phyloP scores from a whole-genome alignment of 257 asterid genomes.

The Rhazya stricta region DNA sequence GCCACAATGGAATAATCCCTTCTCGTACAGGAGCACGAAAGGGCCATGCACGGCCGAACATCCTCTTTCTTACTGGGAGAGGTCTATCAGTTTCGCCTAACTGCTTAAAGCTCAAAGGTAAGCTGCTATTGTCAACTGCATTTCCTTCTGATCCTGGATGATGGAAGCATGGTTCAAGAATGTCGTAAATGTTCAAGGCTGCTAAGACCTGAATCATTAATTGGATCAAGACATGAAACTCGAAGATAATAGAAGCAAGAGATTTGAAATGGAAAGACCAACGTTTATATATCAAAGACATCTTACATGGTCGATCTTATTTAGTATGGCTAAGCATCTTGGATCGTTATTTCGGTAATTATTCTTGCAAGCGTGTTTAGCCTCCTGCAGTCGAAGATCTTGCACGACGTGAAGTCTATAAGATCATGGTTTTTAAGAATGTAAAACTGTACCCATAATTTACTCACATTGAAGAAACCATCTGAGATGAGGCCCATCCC shows the following conservation, averaged over 20 bases:
- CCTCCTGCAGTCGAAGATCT: slow-evolving; percentile 25
- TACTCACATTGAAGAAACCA: slow-evolving; percentile 31
- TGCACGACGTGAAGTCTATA: too few relatives aligned
- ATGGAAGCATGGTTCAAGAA: slow-evolving; percentile 54
- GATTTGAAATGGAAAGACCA: neutral
- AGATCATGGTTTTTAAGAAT: neutral
- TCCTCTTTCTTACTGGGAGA: slow-evolving; percentile 46
- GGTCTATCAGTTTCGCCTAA: slow-evolving; percentile 46
- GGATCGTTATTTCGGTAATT: slow-evolving; percentile 12
- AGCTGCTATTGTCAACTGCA: slow-evolving; percentile 16
- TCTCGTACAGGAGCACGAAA: slow-evolving; percentile 45
- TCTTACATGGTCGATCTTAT: slow-evolving; percentile 13
- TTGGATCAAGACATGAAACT: neutral
- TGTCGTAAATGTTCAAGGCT: slow-evolving; percentile 37
- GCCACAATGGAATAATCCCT: slow-evolving; percentile 46
- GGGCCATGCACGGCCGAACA: slow-evolving; percentile 66
- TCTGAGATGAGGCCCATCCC: slow-evolving; percentile 54
- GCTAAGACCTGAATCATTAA: slow-evolving; percentile 27
- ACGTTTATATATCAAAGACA: neutral
- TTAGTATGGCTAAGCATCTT: slow-evolving; percentile 23
- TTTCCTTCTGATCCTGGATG: neutral
- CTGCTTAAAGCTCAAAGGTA: slow-evolving; percentile 47
- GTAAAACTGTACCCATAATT: neutral
- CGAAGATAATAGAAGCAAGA: neutral
- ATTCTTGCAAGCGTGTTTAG: slow-evolving; percentile 34